Evolutionary conservation across 768 basidiomycete species (phyloP).

Genomic region (Tephrocybe sp.): DNA sequence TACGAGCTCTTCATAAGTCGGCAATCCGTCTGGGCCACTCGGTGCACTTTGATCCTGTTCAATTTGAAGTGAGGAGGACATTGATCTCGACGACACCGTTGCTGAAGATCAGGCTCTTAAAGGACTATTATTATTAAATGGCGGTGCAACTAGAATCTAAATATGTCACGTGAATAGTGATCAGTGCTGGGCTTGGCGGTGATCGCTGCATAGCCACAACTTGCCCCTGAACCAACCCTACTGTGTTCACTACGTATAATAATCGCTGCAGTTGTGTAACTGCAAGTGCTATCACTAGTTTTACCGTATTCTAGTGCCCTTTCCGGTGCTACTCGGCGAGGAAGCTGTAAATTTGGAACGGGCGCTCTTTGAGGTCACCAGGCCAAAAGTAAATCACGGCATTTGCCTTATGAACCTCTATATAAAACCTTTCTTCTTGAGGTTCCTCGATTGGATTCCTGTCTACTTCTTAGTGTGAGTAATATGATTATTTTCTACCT

Average conservation of each 20-base stretch:
- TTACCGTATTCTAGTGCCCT: background rate
- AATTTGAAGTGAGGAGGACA: slow-evolving; percentile 25
- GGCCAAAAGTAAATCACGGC: background rate
- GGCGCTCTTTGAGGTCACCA: background rate
- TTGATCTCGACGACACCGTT: slow-evolving; percentile 9
- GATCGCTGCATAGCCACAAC: too few relatives aligned
- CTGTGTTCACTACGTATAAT: too few relatives aligned
- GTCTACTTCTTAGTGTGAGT: too few relatives aligned
- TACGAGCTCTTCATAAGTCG: slow-evolving; percentile 81
- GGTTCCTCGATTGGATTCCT: background rate
- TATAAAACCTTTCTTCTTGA: too few relatives aligned
- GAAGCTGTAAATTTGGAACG: too few relatives aligned
- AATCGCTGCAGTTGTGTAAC: too few relatives aligned
- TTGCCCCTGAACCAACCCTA: too few relatives aligned
- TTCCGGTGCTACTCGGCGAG: too few relatives aligned
- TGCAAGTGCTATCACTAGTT: too few relatives aligned
- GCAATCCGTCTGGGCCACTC: slow-evolving; percentile 54
- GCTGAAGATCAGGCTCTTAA: background rate
- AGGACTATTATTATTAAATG: background rate
- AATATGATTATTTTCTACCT: background rate
- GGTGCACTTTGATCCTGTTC: slow-evolving; percentile 43
- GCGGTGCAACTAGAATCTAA: slow-evolving; percentile 3
- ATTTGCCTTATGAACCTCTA: background rate
- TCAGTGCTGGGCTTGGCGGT: background rate
- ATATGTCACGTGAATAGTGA: background rate